Evolutionary conservation across 176 grass and related monocot genomes (phyloP), one percentile per base, ranked within the genome.

Genomic region (Luzula sylvatica): DNA sequence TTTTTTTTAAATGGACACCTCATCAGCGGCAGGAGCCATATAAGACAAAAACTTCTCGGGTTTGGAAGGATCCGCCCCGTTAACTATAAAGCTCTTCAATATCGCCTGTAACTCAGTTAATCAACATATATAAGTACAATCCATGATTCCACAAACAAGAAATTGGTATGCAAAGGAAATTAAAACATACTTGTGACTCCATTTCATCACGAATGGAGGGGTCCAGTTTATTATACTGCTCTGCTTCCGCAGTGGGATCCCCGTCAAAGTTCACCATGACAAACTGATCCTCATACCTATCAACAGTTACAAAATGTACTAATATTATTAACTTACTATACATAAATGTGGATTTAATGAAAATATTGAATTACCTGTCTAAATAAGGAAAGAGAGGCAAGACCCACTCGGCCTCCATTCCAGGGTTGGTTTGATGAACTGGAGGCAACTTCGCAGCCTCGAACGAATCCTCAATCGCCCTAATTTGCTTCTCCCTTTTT

Each of bases 191-290:
- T 69, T 29, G 46, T 20, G 92, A 98, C 75, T 98, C 92, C 8
- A 77, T 66, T 43, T 90, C 72, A 63, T 98, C 75, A 41, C 75
- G 77, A 38, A 66, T 61, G 21, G 81, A 53, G 47, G 67, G 78
- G 44, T 80, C 85, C 55, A 98, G 68, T 43, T 98, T 90, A 46
- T 69, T 80, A 50, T 90, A 90, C 52, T 87, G 81, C 69, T 87
- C 78, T 66, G 92, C 76, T 78, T 98, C 92, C 76, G 75, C 92
- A 15, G 81, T 98, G 52, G 92, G 92, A 67, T 98, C 85, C 71
- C 92, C 92, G 71, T 98, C 92, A 72, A 98, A 90, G 50, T 86
- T 98, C 27, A 83, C 92, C 92, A 98, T 98, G 76, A 90, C 81
- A 86, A 82, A 90, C 17, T 71, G 85, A 77, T 90, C 85, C 3